Conservation (phyloP, 768 basidiomycete genomes). For the Nevesoporus exiguus region DNA sequence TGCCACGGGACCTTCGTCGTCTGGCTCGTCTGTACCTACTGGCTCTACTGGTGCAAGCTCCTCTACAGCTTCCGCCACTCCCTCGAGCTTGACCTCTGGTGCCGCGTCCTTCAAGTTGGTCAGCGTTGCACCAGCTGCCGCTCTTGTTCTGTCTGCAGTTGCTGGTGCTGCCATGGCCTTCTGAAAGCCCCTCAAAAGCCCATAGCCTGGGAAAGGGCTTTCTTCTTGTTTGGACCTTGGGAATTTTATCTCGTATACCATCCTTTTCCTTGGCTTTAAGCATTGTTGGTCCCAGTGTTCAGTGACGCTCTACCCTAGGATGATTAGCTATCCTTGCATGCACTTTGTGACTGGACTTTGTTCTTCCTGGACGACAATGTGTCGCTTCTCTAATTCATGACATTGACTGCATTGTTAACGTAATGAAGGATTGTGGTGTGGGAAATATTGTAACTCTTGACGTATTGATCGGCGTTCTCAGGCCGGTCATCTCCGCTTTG, state of each 20-base stretch:
- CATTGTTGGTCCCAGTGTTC: conserved; percentile 7
- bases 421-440: conserved; percentile 1
- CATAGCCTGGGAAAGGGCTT: background rate
- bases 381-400: conserved; percentile 5
- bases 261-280: conserved; percentile 5
- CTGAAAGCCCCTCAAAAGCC: conserved; percentile 26
- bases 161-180: conserved; percentile 49
- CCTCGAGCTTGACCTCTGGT: conserved; percentile 21
- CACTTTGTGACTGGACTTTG: conserved; percentile 18
- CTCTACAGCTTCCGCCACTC: conserved; percentile 21
- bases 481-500: no score
- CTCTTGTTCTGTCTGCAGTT: conserved; percentile 41
- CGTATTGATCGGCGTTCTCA: background rate
- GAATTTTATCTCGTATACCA: conserved; percentile 16
- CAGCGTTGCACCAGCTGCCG: conserved; percentile 34
- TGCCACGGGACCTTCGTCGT: conserved; percentile 4
- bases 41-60: background rate
- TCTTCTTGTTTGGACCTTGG: background rate
- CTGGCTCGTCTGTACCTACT: background rate
- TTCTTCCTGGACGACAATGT: conserved; percentile 13
- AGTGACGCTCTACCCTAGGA: conserved; percentile 15
- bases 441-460: background rate
- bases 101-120: conserved; percentile 33
- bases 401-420: background rate
- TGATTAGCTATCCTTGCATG: conserved; percentile 8